A percentile compares a stretch with the other conserved stretches of the same genome.
These are phyloP conservation scores for Ophiostoma sp. DNA, from an alignment of 2,329 filamentous ascomycete species.

Conservation along the genomic window DNA sequence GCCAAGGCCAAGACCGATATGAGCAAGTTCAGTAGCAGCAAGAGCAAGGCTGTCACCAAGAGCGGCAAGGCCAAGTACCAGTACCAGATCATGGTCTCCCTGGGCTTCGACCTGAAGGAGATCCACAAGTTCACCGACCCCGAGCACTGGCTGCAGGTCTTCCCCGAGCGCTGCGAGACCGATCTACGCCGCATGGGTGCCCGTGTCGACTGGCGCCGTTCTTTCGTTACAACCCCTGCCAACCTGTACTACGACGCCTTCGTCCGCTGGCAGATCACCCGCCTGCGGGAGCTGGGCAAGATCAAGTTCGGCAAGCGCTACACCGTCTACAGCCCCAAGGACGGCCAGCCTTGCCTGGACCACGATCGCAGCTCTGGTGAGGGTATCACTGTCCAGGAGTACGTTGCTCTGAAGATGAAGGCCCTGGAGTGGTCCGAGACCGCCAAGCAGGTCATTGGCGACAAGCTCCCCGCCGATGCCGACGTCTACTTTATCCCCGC, in stretches of 20 bases:
- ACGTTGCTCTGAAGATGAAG: constrained; percentile 87
- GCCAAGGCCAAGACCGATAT: constrained; percentile 70
- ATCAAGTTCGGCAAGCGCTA: constrained; percentile 77
- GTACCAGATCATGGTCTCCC: constrained; percentile 80
- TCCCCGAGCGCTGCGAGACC: constrained; percentile 73
- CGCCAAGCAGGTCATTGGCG: constrained; percentile 69
- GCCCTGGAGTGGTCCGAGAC: constrained; percentile 85
- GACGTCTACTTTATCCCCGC: constrained; percentile 89
- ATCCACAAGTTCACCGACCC: constrained; percentile 87
- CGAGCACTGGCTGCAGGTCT: constrained; percentile 82
- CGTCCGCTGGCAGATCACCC: constrained; percentile 95
- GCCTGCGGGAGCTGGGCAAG: constrained; percentile 83
- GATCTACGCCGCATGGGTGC: constrained; percentile 84
- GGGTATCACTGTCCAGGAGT: constrained; percentile 83
- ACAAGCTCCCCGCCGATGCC: constrained; percentile 74
- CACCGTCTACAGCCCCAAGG: constrained; percentile 60
- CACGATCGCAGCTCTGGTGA: constrained; percentile 81
- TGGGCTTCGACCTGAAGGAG: constrained; percentile 83
- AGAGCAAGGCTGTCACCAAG: constrained; percentile 89
- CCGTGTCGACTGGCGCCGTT: constrained; percentile 88
- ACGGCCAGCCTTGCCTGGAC: constrained; percentile 84
- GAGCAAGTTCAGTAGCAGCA: constrained; percentile 89
- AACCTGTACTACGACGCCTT: constrained; percentile 98
- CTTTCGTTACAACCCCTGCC: constrained; percentile 91
- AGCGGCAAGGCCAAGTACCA: constrained; percentile 93